A percentile compares a stretch with the other conserved stretches of the same genome.
These are phyloP conservation scores for Fomitopsis pinicola DNA, from an alignment of 1,284 basidiomycete genomes.

Conservation along the genomic window DNA sequence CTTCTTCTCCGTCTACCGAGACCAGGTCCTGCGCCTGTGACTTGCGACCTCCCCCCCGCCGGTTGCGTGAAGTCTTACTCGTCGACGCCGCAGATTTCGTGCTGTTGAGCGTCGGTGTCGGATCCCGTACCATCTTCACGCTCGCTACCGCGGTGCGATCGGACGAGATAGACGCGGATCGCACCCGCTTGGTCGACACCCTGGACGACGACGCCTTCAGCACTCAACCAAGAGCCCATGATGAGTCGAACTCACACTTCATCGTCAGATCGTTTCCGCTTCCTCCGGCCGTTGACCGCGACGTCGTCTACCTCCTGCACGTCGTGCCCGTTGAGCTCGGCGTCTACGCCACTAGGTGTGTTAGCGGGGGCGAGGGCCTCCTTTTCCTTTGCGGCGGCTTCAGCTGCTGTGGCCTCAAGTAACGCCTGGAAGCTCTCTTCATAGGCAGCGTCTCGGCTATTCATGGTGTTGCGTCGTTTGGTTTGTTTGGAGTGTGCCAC, in stretches of 20 bases:
- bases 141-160: constrained; percentile 42
- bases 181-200: constrained; percentile 57
- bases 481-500: constrained; percentile 53
- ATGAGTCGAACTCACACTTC: constrained; percentile 49
- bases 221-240: constrained; percentile 6
- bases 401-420: constrained; percentile 67
- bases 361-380: constrained; percentile 17
- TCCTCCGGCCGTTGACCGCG: constrained; percentile 48
- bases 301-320: constrained; percentile 44
- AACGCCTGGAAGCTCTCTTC: constrained; percentile 80
- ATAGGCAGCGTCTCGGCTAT: constrained; percentile 91
- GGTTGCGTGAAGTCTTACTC: constrained; percentile 33
- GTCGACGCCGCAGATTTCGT: constrained; percentile 25
- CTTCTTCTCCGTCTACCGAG: constrained; percentile 58
- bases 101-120: constrained; percentile 34
- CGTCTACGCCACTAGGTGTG: constrained; percentile 13
- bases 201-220: constrained; percentile 31
- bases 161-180: constrained; percentile 66
- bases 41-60: constrained; percentile 45
- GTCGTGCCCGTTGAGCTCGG: constrained; percentile 23
- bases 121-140: constrained; percentile 34
- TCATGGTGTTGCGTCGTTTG: constrained; percentile 95
- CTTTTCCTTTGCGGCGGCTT: constrained; percentile 46
- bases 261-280: constrained; percentile 70
- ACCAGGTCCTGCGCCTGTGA: constrained; percentile 32